These are phyloP conservation scores for Cantharellus anzutake DNA, from an alignment of 768 basidiomycete genomes.

Conservation along the genomic window DNA sequence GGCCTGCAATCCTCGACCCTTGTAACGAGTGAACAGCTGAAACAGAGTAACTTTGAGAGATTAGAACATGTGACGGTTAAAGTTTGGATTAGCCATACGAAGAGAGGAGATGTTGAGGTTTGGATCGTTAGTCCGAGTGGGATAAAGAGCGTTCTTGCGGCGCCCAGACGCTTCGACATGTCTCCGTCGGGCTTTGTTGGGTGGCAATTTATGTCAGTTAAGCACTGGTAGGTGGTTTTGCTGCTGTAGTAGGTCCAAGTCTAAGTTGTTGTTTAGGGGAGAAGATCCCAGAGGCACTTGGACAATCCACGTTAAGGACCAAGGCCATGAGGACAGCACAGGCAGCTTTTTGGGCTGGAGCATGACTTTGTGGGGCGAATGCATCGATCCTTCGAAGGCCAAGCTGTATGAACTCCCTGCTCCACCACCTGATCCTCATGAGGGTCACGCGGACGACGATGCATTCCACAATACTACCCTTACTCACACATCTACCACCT, in stretches of 20 bases:
- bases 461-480: background rate
- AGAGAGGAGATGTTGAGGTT: slow-evolving; percentile 85
- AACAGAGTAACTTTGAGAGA: slow-evolving; percentile 58
- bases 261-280: slow-evolving; percentile 36
- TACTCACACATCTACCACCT: background rate
- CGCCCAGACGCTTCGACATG: slow-evolving; percentile 43
- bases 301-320: slow-evolving; percentile 76
- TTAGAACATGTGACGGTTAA: slow-evolving; percentile 85
- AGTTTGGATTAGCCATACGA: slow-evolving; percentile 81
- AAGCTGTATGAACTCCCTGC: slow-evolving; percentile 27
- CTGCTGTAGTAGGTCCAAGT: background rate
- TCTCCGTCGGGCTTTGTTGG: slow-evolving; percentile 61
- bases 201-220: slow-evolving; percentile 97
- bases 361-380: slow-evolving; percentile 80
- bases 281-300: slow-evolving; percentile 82
- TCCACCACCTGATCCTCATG: slow-evolving; percentile 5
- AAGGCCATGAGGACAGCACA: slow-evolving; percentile 34
- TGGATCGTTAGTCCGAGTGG: slow-evolving; percentile 70
- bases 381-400: slow-evolving; percentile 50
- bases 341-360: slow-evolving; percentile 76
- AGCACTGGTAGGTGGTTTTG: slow-evolving; percentile 62
- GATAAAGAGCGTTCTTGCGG: slow-evolving; percentile 67
- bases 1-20: slow-evolving; percentile 48
- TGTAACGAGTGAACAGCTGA: slow-evolving; percentile 46
- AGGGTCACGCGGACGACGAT: slow-evolving; percentile 12